These are phyloP conservation scores for Monoraphidium neglectum DNA, from an alignment of 139 green algal genomes.

Conservation along the genomic window DNA sequence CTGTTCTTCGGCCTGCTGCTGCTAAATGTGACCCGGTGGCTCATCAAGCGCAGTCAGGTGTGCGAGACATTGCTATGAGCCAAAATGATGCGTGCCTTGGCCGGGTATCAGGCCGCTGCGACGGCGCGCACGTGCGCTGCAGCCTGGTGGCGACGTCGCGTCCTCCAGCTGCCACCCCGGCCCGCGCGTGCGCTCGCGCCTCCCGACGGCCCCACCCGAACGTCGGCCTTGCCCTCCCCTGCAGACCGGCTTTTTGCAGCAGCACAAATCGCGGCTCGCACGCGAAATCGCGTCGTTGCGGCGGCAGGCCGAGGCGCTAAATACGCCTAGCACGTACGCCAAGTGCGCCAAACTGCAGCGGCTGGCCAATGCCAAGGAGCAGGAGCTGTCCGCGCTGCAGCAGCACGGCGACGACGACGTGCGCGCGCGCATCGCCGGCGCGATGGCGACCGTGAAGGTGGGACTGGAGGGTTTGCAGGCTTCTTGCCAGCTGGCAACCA, in stretches of 20 bases:
- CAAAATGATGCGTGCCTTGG: not conserved
- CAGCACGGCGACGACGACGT: not conserved
- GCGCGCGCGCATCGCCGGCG: conserved; percentile 15
- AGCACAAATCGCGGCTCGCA: conserved; percentile 17
- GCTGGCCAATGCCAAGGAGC: conserved; percentile 47
- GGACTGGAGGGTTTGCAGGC: not conserved
- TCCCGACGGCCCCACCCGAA: not conserved
- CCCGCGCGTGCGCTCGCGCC: no score
- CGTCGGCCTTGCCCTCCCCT: not conserved
- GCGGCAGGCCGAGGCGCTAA: conserved; percentile 30
- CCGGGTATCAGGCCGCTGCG: not conserved
- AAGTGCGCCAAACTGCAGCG: conserved; percentile 39
- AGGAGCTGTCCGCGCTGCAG: conserved; percentile 33
- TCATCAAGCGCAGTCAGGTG: conserved; percentile 18
- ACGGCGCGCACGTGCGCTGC: no score
- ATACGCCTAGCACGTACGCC: conserved; percentile 38
- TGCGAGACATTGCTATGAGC: not conserved
- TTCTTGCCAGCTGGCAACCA: no score
- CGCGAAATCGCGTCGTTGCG: conserved; percentile 17
- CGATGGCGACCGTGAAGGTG: conserved; percentile 33
- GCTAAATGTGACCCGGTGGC: conserved; percentile 20
- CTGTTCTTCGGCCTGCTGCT: conserved; percentile 22
- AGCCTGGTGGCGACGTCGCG: no score
- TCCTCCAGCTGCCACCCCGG: no score
- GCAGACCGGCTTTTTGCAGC: conserved; percentile 14